Evolutionary conservation across 2,329 filamentous ascomycete species (phyloP), one percentile per base, ranked within the genome.

Genomic region (Claviceps sorghi): DNA sequence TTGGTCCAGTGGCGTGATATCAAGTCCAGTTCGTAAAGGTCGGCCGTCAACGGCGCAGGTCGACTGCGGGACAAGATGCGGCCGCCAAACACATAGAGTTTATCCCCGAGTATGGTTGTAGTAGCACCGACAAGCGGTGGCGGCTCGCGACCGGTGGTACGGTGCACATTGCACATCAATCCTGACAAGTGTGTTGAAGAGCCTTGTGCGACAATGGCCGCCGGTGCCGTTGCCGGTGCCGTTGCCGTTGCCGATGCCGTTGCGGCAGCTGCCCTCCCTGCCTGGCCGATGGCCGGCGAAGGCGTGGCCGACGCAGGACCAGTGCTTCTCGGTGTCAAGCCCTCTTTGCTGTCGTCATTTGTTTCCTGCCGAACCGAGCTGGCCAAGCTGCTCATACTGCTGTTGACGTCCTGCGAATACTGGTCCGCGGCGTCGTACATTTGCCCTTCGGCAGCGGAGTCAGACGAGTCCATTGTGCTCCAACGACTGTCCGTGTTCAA

Each of bases 41-140:
- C 88, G 6, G 89, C 84, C 0, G 90, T 96, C 55, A 98, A 72
- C 49, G 88, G 84, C 6, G 78, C 74, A 9, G 90, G 88, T 52
- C 87, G 81, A 57, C 82, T 91, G 58, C 88, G 76, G 15, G 93
- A 96, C 50, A 97, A 71, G 59, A 94, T 82, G 51, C 91, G 79
- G 8, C 93, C 93, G 47, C 93, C 93, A 71, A 97, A 98, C 3
- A 97, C 90, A 65, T 95, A 98, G 22, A 98, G 76, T 67, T 94
- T 96, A 67, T 98, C 93, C 30, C 91, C 93, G 1, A 98, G 69
- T 48, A 97, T 87, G 0, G 93, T 97, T 0, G 93, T 97, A 0
- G 93, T 96, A 5, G 93, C 91, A 34, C 93, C 93, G 0, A 98
- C 93, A 2, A 97, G 73, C 2, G 93, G 86, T 62, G 87, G 88